Conservation (phyloP, 106 monocot genomes). For the Dendrobium officinale region DNA sequence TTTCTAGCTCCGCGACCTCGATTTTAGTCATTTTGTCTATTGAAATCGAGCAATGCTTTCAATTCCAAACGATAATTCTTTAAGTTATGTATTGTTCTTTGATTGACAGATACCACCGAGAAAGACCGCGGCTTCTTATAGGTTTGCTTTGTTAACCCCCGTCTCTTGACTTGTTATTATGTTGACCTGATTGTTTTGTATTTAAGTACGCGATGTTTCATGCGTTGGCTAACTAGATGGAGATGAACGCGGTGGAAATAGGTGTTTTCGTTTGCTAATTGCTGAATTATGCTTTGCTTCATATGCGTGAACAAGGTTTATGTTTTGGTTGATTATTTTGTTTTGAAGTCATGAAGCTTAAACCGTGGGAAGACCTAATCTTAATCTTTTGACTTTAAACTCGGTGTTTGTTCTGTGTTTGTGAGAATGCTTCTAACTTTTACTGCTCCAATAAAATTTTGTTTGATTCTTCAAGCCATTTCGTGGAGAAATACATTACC, state of each 20-base stretch:
- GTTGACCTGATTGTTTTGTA: not conserved
- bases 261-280: not conserved
- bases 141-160: constrained; percentile 23
- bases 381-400: not conserved
- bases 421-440: not conserved
- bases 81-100: not conserved
- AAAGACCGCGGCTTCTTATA: constrained; percentile 87
- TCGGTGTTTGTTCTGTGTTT: not conserved
- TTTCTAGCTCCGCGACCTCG: not conserved
- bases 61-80: not conserved
- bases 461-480: not conserved
- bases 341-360: not conserved
- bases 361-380: not conserved
- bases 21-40: not conserved
- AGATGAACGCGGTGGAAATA: not conserved
- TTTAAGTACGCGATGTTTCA: not conserved
- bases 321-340: not conserved
- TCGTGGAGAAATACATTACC: not conserved
- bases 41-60: not conserved
- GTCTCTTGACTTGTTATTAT: not conserved
- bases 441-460: not conserved
- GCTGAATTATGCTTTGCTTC: no score
- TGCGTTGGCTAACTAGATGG: not conserved
- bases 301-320: not conserved
- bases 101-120: constrained; percentile 77